A percentile compares a stretch with the other conserved stretches of the same genome.
Evolutionary conservation across 768 basidiomycete species (phyloP).

Genomic region (Russula griseocarnosa): DNA sequence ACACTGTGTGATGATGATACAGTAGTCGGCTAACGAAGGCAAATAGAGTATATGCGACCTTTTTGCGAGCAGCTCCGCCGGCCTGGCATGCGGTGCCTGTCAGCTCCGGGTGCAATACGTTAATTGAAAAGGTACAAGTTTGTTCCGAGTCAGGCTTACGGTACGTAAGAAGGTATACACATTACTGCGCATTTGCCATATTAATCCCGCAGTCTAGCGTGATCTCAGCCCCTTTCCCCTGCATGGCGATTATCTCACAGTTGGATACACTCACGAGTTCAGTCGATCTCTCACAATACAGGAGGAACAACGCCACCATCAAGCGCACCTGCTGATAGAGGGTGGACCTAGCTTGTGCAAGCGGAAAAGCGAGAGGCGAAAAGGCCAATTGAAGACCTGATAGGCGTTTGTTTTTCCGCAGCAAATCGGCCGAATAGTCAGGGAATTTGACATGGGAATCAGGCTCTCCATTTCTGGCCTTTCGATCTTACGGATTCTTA

Average conservation of each 20-base stretch:
- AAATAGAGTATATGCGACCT: too few relatives aligned
- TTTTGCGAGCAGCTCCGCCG: neutral
- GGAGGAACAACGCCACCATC: neutral
- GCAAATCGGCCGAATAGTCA: neutral
- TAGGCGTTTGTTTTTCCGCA: too few relatives aligned
- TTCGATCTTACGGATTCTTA: neutral
- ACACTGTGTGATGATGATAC: too few relatives aligned
- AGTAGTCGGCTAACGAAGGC: too few relatives aligned
- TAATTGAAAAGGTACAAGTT: neutral
- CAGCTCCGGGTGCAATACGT: slow-evolving; percentile 8
- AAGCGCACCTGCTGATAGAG: neutral
- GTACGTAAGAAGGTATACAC: neutral
- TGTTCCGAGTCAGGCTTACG: neutral
- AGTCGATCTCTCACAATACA: neutral
- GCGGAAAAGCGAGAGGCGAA: neutral
- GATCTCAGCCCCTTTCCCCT: neutral
- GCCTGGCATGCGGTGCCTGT: neutral
- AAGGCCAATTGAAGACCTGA: neutral
- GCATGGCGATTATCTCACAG: neutral
- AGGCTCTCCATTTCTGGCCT: neutral
- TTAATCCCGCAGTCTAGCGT: neutral
- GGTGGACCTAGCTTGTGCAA: neutral
- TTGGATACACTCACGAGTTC: neutral
- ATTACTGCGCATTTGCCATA: slow-evolving; percentile 16
- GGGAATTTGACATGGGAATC: neutral